Conservation (phyloP, 2,329 filamentous ascomycete species). For the Drechslerella stenobrocha region DNA sequence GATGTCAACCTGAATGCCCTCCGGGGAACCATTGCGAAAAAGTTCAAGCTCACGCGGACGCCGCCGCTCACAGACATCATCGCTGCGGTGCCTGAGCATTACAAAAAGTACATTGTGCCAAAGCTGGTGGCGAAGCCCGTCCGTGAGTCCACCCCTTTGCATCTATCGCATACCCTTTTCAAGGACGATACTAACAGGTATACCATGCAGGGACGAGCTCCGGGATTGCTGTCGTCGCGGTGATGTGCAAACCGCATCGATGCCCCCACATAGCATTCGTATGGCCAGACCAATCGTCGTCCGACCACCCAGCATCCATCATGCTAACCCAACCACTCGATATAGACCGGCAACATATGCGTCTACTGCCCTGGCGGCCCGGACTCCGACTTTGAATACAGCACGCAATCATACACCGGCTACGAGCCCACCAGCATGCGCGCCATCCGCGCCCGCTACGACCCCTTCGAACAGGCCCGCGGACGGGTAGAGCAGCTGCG, state of each 20-base stretch:
- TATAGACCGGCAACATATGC: conserved; percentile 87
- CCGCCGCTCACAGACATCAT: conserved; percentile 96
- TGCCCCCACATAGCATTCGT: conserved; percentile 93
- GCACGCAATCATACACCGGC: conserved; percentile 96
- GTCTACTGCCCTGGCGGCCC: conserved; percentile 98
- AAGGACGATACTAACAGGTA: conserved; percentile 32
- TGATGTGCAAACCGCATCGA: conserved; percentile 99
- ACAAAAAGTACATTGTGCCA: conserved; percentile 98
- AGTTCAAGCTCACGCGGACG: conserved; percentile 83
- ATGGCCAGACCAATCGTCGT: conserved; percentile 14
- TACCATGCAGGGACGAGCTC: conserved; percentile 75
- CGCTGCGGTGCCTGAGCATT: conserved; percentile 96
- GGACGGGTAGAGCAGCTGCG: conserved; percentile 97
- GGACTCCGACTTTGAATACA: conserved; percentile 98
- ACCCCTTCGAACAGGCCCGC: conserved; percentile 95
- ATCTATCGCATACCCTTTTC: conserved; percentile 2
- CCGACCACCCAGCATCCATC: neutral
- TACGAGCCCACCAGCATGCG: conserved; percentile 99
- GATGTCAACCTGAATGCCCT: conserved; percentile 92
- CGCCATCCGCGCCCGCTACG: conserved; percentile 92
- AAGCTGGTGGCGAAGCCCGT: conserved; percentile 98
- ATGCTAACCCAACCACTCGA: conserved; percentile 6
- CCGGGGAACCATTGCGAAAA: conserved; percentile 84
- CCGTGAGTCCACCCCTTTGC: conserved; percentile 60
- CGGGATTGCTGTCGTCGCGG: conserved; percentile 95